A percentile compares a stretch with the other conserved stretches of the same genome.
Conservation (phyloP, 768 basidiomycete species). For the Russula sp. region DNA sequence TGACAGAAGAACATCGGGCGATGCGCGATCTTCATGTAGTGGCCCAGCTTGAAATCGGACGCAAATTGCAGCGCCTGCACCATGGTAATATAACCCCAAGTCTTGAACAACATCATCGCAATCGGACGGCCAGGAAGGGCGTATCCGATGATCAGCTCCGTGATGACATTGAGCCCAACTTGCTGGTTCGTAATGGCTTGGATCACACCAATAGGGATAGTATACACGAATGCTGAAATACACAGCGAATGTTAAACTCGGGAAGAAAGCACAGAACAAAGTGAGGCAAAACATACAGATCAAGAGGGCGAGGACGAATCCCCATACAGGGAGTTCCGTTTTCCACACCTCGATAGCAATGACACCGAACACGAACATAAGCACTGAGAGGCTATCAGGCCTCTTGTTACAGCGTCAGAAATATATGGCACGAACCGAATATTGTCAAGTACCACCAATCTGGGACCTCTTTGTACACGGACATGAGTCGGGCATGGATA, state of each 20-base stretch:
- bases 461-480: constrained; percentile 69
- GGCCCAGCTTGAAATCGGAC: constrained; percentile 76
- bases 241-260: background rate
- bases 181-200: constrained; percentile 79
- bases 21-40: constrained; percentile 69
- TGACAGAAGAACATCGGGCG: constrained; percentile 71
- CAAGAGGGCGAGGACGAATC: constrained; percentile 66
- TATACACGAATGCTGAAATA: constrained; percentile 40
- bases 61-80: constrained; percentile 67
- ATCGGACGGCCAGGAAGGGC: constrained; percentile 72
- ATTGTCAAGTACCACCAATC: constrained; percentile 81
- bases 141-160: constrained; percentile 80
- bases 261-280: background rate
- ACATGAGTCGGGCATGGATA: constrained; percentile 82
- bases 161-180: constrained; percentile 72
- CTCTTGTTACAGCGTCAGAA: background rate
- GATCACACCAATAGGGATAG: constrained; percentile 56
- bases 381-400: constrained; percentile 36
- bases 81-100: constrained; percentile 73
- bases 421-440: constrained; percentile 40
- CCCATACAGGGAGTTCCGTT: constrained; percentile 69
- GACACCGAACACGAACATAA: constrained; percentile 66
- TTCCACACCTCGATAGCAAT: constrained; percentile 72
- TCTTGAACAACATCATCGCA: constrained; percentile 87
- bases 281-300: constrained; percentile 42